phyloP scores from a whole-genome alignment of 257 asterid genomes.

The Voacanga thouarsii region DNA sequence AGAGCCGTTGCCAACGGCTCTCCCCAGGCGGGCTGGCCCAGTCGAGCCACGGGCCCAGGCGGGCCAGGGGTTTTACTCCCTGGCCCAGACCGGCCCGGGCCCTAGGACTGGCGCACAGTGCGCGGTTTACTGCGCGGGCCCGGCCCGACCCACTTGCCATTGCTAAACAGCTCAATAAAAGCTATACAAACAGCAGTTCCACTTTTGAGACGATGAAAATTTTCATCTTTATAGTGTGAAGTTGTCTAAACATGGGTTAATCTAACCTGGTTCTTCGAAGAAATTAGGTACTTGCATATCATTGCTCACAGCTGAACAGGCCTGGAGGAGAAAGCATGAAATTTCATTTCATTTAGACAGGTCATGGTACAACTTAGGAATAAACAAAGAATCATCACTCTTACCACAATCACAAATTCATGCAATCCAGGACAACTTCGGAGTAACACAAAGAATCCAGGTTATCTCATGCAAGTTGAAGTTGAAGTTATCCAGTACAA shows the following conservation, averaged over 20 bases:
- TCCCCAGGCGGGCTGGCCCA: no score
- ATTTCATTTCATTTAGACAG: not conserved
- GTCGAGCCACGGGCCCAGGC: no score
- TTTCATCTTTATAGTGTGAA: not conserved
- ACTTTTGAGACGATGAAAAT: not conserved
- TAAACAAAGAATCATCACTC: not conserved
- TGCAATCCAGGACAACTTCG: not conserved
- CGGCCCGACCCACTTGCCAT: no score
- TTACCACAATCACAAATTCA: not conserved
- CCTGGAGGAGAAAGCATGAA: not conserved
- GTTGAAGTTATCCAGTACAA: not conserved
- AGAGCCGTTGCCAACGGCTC: no score
- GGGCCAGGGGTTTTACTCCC: no score
- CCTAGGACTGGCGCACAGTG: no score
- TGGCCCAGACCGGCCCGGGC: no score
- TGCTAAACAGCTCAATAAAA: no score
- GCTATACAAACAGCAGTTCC: not conserved
- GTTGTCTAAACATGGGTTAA: not conserved
- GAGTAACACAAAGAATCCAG: slow-evolving; percentile 8
- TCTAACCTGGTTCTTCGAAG: not conserved
- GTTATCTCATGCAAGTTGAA: slow-evolving; percentile 1
- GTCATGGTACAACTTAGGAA: not conserved
- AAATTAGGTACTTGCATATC: not conserved
- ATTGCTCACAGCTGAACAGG: no score
- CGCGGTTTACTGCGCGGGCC: no score